Evolutionary conservation across 768 basidiomycete species (phyloP).

Genomic region (Cystofilobasidium macerans): DNA sequence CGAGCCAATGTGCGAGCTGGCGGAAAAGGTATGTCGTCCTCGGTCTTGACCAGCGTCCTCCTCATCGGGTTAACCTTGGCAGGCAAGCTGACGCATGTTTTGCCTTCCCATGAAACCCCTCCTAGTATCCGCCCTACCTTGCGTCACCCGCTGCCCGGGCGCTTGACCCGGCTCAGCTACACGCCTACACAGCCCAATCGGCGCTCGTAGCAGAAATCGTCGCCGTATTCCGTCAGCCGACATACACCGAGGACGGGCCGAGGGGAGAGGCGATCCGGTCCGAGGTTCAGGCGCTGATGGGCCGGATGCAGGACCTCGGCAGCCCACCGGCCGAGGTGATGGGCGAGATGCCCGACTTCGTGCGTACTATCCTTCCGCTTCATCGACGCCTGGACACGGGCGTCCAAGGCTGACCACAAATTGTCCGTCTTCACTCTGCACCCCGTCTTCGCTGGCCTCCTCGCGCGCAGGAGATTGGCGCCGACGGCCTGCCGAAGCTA

Average conservation of each 20-base stretch:
- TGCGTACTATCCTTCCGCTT: conserved; percentile 25
- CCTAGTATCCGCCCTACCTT: conserved; percentile 68
- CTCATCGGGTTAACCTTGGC: background rate
- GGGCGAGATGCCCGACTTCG: conserved; percentile 57
- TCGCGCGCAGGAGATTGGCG: conserved; percentile 40
- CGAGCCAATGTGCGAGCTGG: conserved; percentile 71
- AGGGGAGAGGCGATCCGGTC: conserved; percentile 34
- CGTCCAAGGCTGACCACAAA: too few relatives aligned
- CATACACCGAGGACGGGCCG: too few relatives aligned
- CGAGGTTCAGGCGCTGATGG: conserved; percentile 58
- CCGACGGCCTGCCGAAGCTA: conserved; percentile 49
- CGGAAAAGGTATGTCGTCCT: conserved; percentile 48
- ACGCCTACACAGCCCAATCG: conserved; percentile 56
- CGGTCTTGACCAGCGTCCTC: background rate
- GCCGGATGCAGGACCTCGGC: conserved; percentile 70
- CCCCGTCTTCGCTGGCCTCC: background rate
- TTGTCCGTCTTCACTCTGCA: background rate
- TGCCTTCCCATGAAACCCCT: background rate
- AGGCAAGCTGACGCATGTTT: background rate
- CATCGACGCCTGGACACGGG: background rate
- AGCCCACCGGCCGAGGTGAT: conserved; percentile 70
- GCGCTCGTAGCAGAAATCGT: conserved; percentile 51
- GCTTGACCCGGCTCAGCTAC: conserved; percentile 50
- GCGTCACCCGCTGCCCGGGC: conserved; percentile 44
- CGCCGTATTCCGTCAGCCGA: conserved; percentile 44